Base-by-base conservation (phyloP, 2,329 filamentous ascomycete species). In the Cordyceps cicadae region DNA sequence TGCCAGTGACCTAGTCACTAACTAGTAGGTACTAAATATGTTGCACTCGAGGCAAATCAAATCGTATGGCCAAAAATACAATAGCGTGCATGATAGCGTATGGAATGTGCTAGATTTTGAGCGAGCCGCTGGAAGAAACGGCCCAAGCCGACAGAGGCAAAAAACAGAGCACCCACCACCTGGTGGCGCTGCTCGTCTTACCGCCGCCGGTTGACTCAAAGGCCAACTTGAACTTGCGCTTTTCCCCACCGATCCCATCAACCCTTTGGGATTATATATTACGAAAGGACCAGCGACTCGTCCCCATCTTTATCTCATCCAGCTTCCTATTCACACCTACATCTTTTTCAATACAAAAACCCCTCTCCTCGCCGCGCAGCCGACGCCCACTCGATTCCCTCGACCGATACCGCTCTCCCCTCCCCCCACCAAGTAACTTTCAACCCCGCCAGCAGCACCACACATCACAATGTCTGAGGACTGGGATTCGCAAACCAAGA, bases 401-500 rank as follows among this genome's bases (percentile, higher is more conserved):
- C 62, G 26, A 62, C 60, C 63, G 46, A 62, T 34, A 48, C 29
- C 29, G 29, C 21, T 14, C 9, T 6, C 32, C 11, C n/a, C n/a
- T n/a, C n/a, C n/a, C n/a, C 41, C 29, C 32, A 14, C 51, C 43
- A 43, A 43, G 39, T 29, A 51, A 48, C 37, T 34, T 37, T 32
- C 59, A 51, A 62, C 59, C 41, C 60, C 61, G 58, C 54, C 46
- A 62, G 67, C 24, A 49, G n/a, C 63, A 52, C 4, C 29, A 60
- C 71, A 68, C 67, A 83, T 85, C 86, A 86, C 70, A 57, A 85
- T 88, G 83, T 75, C 77, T 68, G 75, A 73, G 58, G 91, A 96
- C 71, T 97, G 93, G 92, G 89, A 96, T 70, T 76, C 79, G 67
- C 86, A 89, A 68, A 96, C 92, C 78, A 96, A 94, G 83, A 97